A percentile compares a stretch with the other conserved stretches of the same genome.
phyloP scores from a whole-genome alignment of 2,329 filamentous ascomycete species.

The Dactylonectria macrodidyma region DNA sequence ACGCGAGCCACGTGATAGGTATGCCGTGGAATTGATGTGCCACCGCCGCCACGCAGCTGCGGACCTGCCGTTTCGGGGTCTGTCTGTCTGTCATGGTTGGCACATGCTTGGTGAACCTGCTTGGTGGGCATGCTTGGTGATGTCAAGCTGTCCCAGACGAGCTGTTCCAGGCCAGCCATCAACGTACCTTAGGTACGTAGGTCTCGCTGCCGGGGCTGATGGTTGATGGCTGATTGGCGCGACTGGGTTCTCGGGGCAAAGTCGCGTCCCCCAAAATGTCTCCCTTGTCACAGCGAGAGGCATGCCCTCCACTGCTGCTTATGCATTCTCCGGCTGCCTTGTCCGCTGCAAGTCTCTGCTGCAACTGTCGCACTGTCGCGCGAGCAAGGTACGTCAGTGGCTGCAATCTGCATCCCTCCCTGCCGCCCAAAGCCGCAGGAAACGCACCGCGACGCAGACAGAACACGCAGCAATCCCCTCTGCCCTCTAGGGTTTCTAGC shows the following conservation, averaged over 20 bases:
- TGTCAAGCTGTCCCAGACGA: slow-evolving; percentile 18
- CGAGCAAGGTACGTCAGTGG: slow-evolving; percentile 29
- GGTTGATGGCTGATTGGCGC: slow-evolving; percentile 21
- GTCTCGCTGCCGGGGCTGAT: not conserved
- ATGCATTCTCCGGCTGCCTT: not conserved
- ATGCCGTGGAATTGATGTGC: not conserved
- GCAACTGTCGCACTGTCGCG: slow-evolving; percentile 1
- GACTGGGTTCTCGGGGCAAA: slow-evolving; percentile 19
- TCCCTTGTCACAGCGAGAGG: not conserved
- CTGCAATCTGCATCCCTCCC: slow-evolving; percentile 20
- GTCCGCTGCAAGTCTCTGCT: not conserved
- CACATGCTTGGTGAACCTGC: slow-evolving; percentile 14
- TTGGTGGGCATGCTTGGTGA: slow-evolving; percentile 17
- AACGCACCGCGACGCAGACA: not conserved
- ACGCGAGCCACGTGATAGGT: slow-evolving; percentile 24
- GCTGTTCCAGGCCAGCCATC: slow-evolving; percentile 3
- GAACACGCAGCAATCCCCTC: slow-evolving; percentile 7
- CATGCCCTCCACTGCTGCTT: not conserved
- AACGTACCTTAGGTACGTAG: not conserved
- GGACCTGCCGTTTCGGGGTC: slow-evolving; percentile 28
- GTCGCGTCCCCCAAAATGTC: slow-evolving; percentile 1
- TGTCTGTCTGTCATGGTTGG: not conserved
- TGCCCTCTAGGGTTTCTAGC: not conserved
- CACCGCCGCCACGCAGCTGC: slow-evolving; percentile 8
- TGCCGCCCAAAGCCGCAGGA: slow-evolving; percentile 18